Conservation (phyloP, 768 basidiomycete species). For the Paxillus ammoniavirescens region DNA sequence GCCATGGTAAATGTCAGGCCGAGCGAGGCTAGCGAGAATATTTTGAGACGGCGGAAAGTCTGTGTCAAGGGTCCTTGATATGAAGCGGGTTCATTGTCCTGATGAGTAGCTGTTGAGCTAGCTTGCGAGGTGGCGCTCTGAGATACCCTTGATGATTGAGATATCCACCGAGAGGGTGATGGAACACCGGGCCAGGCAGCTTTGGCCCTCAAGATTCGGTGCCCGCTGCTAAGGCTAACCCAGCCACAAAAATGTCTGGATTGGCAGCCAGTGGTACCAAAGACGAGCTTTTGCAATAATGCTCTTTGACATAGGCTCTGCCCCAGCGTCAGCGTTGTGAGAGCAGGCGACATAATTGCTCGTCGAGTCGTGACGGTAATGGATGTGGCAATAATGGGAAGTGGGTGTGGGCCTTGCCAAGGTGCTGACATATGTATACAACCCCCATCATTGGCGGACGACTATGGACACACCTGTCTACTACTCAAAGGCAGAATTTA, state of each 20-base stretch:
- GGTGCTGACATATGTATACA: neutral
- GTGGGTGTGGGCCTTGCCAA: neutral
- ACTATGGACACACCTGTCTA: conserved; percentile 72
- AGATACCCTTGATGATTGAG: conserved; percentile 11
- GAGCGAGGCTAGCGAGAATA: conserved; percentile 81
- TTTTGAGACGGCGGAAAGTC: conserved; percentile 76
- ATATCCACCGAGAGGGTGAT: conserved; percentile 4
- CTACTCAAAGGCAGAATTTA: conserved; percentile 82
- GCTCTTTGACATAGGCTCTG: conserved; percentile 16
- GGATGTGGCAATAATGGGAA: neutral
- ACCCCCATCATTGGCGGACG: conserved; percentile 5
- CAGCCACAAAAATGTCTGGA: conserved; percentile 7
- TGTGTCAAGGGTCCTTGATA: conserved; percentile 71
- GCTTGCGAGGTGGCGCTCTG: conserved; percentile 6
- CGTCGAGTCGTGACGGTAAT: neutral
- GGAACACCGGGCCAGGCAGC: neutral
- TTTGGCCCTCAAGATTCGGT: neutral
- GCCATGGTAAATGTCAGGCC: conserved; percentile 63
- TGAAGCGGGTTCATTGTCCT: conserved; percentile 17
- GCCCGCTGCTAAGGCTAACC: neutral
- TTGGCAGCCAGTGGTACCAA: neutral
- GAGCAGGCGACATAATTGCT: conserved; percentile 6
- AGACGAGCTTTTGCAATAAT: conserved; percentile 4
- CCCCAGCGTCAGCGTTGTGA: conserved; percentile 6
- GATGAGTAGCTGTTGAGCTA: neutral